Base-by-base conservation (phyloP, 2,329 filamentous ascomycete species). In the Fusarium sp. region DNA sequence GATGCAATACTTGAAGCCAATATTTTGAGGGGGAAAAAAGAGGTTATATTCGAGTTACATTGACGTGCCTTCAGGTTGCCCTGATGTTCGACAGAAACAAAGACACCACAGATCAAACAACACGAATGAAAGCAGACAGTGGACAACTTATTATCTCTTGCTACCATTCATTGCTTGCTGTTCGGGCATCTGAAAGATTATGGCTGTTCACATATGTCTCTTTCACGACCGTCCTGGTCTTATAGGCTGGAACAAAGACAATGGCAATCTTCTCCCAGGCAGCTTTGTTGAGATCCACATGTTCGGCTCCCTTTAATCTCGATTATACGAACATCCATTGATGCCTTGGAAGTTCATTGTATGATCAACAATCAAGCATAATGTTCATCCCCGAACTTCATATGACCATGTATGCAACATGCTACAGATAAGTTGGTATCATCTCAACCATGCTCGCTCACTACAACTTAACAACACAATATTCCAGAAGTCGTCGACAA, bases 201-300 rank as follows among this genome's bases (percentile, higher is more conserved):
- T 2, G 1, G 17, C 14, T 57, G 34, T 55, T 67, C 36, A 28
- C 8, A 2, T 14, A 11, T 8, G 15, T 17, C 8, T 15, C 30
- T 65, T 64, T 65, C 38, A 66, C 12, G 8, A 22, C 32, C 8
- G n/a, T 6, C 13, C 28, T 13, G 15, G 26, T 34, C 12, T 26
- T 13, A 45, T 30, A 18, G 58, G 26, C 38, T 3, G 18, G 22
- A 51, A 71, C 67, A 71, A 71, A 71, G 67, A 38, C 45, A 15
- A 20, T 6, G 17, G 2, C 38, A 14, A 54, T 8, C 38, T 36
- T 28, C 12, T 6, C n/a, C 39, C 30, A 71, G 38, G 61, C 68
- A 48, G 22, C 24, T 56, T 67, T 67, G 30, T 52, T 13, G 26
- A 47, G 34, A 34, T 10, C 6, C 5, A 12, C 26, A 22, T 62